Base-by-base conservation (phyloP, 2,329 filamentous ascomycete species). In the Chaetomium globosum region DNA sequence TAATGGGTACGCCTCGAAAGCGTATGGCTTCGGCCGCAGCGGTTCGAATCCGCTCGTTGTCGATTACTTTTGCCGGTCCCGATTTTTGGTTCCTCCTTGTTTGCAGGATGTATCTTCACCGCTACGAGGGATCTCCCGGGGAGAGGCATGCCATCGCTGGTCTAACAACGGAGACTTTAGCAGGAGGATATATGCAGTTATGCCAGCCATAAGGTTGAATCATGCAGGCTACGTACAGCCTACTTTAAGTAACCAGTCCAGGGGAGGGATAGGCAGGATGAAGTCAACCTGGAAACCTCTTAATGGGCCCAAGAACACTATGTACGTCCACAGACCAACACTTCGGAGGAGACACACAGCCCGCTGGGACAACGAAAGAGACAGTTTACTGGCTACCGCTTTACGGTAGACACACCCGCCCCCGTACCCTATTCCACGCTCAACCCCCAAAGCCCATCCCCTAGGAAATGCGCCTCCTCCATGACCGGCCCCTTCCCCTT, bases 401-500 rank as follows among this genome's bases (percentile, higher is more conserved):
- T 21, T 36, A 36, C n/a, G 8, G 33, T 23, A 23, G 12, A 55
- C 12, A 56, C 23, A 30, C 21, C 12, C 4, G 16, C 39, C 2
- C 31, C 39, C 6, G 21, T 19, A n/a, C 10, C 21, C 49, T 76
- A 85, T n/a, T 85, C 82, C 23, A 81, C 76, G 28, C 71, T 74
- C 67, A 96, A 76, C 72, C 84, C 91, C 95, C 95, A 99, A 72
- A 99, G 80, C 21, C 94, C 95, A 81, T 99, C 95, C 0, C 95
- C 95, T 61, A 98, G 77, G 80, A 89, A 98, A 83, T 99, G 95
- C 36, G 92, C 92, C 67, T 93, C 90, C 81, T 98, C 94, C 71
- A 98, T 91, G 19, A 93, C 95, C 6, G 93, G 91, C 0, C 95
- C 95, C 81, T 98, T 98, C 70, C 92, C 93, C 80, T 94, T 94